Evolutionary conservation across 176 grass and related monocot genomes (phyloP).

Genomic region (Hordeum vulgare): MorexV3_pseudomolecules_assembly NC_058520.1:587246626-587247125

Average conservation of each 20-base stretch:
- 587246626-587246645: not conserved
- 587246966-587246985: conserved; percentile 48
- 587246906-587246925: conserved; percentile 65
- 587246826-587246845: not conserved
- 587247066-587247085: not conserved
- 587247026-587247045: too few species aligned
- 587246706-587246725: not conserved
- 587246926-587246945: conserved; percentile 35
- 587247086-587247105: too few species aligned
- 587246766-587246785: not conserved
- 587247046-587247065: too few species aligned
- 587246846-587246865: conserved; percentile 32
- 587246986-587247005: not conserved
- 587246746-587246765: not conserved
- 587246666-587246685: not conserved
- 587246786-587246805: conserved; percentile 44
- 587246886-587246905: conserved; percentile 76
- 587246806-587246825: conserved; percentile 40
- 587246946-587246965: conserved; percentile 49
- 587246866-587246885: conserved; percentile 69
- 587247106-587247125: too few species aligned
- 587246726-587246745: not conserved
- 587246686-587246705: not conserved
- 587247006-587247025: too few species aligned
- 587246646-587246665: conserved; percentile 1